Base-by-base conservation (phyloP, 2,329 filamentous ascomycete genomes). In the Orbilia quercus region DNA sequence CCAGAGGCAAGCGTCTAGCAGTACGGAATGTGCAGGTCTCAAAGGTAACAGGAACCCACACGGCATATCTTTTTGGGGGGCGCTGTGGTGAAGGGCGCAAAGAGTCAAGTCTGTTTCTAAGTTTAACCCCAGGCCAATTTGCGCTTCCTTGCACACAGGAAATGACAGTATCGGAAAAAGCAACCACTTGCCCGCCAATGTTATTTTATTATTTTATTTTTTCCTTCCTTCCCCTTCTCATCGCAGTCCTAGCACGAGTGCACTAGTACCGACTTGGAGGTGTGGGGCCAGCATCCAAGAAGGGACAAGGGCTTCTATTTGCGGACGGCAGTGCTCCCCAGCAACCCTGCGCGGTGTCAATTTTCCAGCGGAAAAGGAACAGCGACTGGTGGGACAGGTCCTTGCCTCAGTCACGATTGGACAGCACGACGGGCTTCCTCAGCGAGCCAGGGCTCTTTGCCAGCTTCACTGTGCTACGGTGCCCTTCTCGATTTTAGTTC, bases 91-190 rank as follows among this genome's bases (percentile, higher is more conserved):
- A 31, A 65, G 67, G 59, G 67, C 59, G 67, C 60, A 66, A 73
- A 66, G 45, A 12, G 4, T 62, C 69, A 66, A 60, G 66, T 48
- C 34, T 73, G 69, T 73, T 73, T 73, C 69, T 73, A 73, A 73
- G 69, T 73, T 65, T 73, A 73, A 73, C 69, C 69, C 69, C 69
- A 73, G 60, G 62, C 53, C 57, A 73, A 73, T 73, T 73, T 73
- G 69, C 69, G 50, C 69, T 73, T 73, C 69, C 69, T 73, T 73
- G 69, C 69, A 66, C 69, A 73, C 60, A 73, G 69, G 69, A 64
- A 73, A 73, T 66, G 54, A 73, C 60, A 73, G 65, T 31, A 31
- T 66, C 50, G 22, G 40, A 66, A 73, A 73, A 73, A 73, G 69
- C 69, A 73, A 73, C 23, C 9, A n/a, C n/a, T 58, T 23, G 59